Evolutionary conservation across 2,329 filamentous ascomycete genomes (phyloP), one percentile per base, ranked within the genome.

Genomic region (Microsporum audouinii): DNA sequence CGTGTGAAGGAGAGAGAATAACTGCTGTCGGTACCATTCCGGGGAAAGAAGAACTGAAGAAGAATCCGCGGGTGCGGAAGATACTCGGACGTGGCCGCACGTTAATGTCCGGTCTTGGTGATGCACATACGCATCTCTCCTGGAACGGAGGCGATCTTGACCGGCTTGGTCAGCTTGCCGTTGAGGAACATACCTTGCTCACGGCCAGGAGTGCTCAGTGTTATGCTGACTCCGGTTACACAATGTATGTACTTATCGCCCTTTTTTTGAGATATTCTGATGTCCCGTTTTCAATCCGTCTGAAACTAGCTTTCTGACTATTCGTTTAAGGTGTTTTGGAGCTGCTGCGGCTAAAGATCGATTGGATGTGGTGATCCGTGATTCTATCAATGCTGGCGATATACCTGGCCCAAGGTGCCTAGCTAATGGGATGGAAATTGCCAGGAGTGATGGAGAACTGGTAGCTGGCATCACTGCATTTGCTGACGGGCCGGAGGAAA

Each of bases 401-500:
- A 74, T 80, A 4, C 76, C 78, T 0, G 79, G 78, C 0, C 79
- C 78, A 2, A 70, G 78, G 14, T 78, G 73, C 59, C 70, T 80
- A 0, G 77, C 78, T 1, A 82, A 80, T 64, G 76, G 74, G 0
- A 74, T 77, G 62, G 79, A 82, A 65, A 79, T 81, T 59, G 76
- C 77, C 1, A 67, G 70, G 4, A 68, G 69, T 17, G 76, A 75
- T 60, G 79, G 78, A 0, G 78, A 78, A 10, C 68, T 81, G 0
- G 73, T 78, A 3, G 65, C 71, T 2, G 72, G 72, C 2, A 77
- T 77, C 38, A 76, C 74, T n/a, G 72, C 73, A 0, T 77, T 71
- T 69, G 76, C 69, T 23, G 74, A 78, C 62, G 76, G 73, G 2
- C 71, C 73, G 0, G 67, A 73, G 2, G 73, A 73, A 59, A 77